Percentiles rank a stretch among this genome's conserved stretches.
These are phyloP conservation scores for Candida khao-thaluensis DNA, from an alignment of 805 yeast genomes.

Conservation along the genomic window DNA sequence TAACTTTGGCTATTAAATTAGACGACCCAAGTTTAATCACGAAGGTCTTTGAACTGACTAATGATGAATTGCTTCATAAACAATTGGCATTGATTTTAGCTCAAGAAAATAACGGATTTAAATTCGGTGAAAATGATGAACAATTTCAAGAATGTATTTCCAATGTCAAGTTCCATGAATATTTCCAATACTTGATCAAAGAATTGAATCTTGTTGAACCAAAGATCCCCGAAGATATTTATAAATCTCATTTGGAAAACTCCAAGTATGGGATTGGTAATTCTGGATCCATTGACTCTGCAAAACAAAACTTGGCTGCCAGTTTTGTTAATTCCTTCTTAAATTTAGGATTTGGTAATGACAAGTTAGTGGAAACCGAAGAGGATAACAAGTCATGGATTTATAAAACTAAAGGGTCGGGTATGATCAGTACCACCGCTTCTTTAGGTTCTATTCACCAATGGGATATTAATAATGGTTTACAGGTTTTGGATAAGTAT, in stretches of 20 bases:
- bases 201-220: slow-evolving; percentile 89
- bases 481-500: slow-evolving; percentile 86
- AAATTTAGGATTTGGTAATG: slow-evolving; percentile 88
- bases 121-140: slow-evolving; percentile 56
- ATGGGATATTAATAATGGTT: slow-evolving; percentile 89
- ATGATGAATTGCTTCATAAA: slow-evolving; percentile 72
- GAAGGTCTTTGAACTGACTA: slow-evolving; percentile 78
- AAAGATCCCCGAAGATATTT: slow-evolving; percentile 91
- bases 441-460: slow-evolving; percentile 84
- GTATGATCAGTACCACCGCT: slow-evolving; percentile 91
- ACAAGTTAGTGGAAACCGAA: slow-evolving; percentile 73
- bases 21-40: slow-evolving; percentile 77
- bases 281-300: slow-evolving; percentile 68
- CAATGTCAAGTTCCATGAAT: slow-evolving; percentile 74
- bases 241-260: slow-evolving; percentile 85
- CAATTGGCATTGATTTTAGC: slow-evolving; percentile 90
- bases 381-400: slow-evolving; percentile 78
- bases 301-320: slow-evolving; percentile 91
- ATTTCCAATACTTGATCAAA: slow-evolving; percentile 74
- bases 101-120: slow-evolving; percentile 79
- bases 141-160: slow-evolving; percentile 78
- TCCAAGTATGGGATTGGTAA: slow-evolving; percentile 57
- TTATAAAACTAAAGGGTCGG: slow-evolving; percentile 86
- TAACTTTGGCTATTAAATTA: slow-evolving; percentile 82
- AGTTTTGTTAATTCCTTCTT: slow-evolving; percentile 91